Base-by-base conservation (phyloP, 2,329 filamentous ascomycete species). In the Colletotrichum sp. region DNA sequence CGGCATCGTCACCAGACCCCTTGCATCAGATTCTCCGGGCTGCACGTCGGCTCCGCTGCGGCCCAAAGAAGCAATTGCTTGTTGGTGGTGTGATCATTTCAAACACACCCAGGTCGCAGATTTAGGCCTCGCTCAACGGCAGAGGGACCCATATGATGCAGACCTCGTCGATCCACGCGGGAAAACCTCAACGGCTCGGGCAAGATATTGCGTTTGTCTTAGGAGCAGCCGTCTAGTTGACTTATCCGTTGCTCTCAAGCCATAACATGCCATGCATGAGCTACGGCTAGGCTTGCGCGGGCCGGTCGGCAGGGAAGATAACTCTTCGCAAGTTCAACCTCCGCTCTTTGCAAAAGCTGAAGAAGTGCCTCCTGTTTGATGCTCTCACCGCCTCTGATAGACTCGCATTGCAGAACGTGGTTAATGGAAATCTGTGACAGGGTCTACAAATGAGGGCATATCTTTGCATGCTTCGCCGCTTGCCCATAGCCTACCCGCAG, bases 1-100 rank as follows among this genome's bases (percentile, higher is more conserved):
- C 57, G 57, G 64, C 28, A 52, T 76, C 57, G 70, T 73, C 70
- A 73, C 59, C 39, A 69, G 73, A 73, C 49, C 66, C 62, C 34
- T 69, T 36, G 49, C 21, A 60, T 18, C 34, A 28, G 26, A 59
- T 28, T 13, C 30, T 18, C 57, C 63, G 65, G 18, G 5, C 16
- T 69, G 44, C 28, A 49, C 21, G 39, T 24, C 13, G 59, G 24
- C 8, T 65, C 21, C 52, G 44, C 34, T 28, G n/a, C 8, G 44
- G 16, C 57, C 39, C 15, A 57, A 59, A 62, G 8, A 26, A 71
- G 34, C 13, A 26, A 49, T 12, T 15, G 18, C 18, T n/a, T 32
- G 15, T 24, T 18, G 32, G 8, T 66, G 67, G 49, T 75, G 70
- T 69, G 34, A 57, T 65, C 32, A 32, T 60, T 57, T 69, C 26